Evolutionary conservation across 2,329 filamentous ascomycete species (phyloP).

Genomic region (Stenocarpella maydis): DNA sequence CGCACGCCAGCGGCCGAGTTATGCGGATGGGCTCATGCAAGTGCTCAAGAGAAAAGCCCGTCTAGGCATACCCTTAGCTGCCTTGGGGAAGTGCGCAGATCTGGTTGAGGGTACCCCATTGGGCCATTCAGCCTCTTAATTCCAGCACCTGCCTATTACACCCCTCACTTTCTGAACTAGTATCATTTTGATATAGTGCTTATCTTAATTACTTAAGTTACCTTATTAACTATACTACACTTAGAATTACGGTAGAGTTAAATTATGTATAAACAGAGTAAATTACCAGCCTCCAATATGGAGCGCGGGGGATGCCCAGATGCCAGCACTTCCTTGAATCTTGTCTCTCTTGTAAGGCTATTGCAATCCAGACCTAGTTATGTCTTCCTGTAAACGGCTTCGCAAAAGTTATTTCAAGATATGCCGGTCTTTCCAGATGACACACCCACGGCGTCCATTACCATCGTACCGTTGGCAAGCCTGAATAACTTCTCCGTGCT

Average conservation of each 20-base stretch:
- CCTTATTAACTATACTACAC: no score
- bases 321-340: background rate
- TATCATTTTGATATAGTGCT: no score
- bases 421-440: constrained; percentile 37
- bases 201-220: no score
- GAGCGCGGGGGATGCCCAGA: no score
- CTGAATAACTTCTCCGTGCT: constrained; percentile 15
- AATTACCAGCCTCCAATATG: no score
- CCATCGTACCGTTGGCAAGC: constrained; percentile 28
- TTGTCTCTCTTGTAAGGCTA: background rate
- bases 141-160: no score
- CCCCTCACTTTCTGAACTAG: no score
- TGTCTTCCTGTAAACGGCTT: background rate
- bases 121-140: no score
- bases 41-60: background rate
- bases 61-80: background rate
- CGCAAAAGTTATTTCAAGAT: constrained; percentile 30
- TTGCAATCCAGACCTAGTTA: no score
- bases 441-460: constrained; percentile 32
- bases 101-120: no score
- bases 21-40: background rate
- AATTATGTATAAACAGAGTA: no score
- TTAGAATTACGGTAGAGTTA: no score
- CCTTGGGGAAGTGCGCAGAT: background rate
- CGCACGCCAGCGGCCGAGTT: background rate